phyloP scores from a whole-genome alignment of 2,329 filamentous ascomycete species.

The Paecilomyces dactylethromorphus region DNA sequence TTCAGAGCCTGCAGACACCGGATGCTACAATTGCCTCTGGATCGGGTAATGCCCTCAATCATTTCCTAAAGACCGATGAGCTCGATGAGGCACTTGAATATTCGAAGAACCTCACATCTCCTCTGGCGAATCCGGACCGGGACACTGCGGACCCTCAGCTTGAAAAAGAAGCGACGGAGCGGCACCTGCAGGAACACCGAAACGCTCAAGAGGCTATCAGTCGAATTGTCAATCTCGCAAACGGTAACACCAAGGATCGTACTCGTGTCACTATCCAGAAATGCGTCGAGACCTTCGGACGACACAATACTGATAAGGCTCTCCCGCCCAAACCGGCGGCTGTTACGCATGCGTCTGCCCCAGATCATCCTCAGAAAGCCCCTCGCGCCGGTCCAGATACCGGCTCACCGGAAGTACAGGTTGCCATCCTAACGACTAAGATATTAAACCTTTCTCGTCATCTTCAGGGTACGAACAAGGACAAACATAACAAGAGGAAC shows the following conservation, averaged over 20 bases:
- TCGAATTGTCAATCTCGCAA: conserved; percentile 71
- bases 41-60: conserved; percentile 55
- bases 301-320: conserved; percentile 74
- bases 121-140: conserved; percentile 23
- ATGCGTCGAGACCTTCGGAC: conserved; percentile 80
- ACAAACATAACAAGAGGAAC: conserved; percentile 93
- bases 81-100: conserved; percentile 59
- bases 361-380: conserved; percentile 38
- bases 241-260: conserved; percentile 71
- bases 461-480: conserved; percentile 66
- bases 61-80: conserved; percentile 64
- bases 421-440: conserved; percentile 89
- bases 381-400: conserved; percentile 84
- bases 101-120: conserved; percentile 57
- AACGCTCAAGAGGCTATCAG: conserved; percentile 69
- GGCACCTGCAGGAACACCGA: conserved; percentile 52
- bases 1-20: conserved; percentile 52
- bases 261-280: conserved; percentile 76
- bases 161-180: conserved; percentile 29
- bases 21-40: conserved; percentile 2
- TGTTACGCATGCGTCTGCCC: conserved; percentile 36
- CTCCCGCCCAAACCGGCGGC: conserved; percentile 55
- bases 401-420: conserved; percentile 94
- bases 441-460: conserved; percentile 74
- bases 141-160: conserved; percentile 30